Conservation (phyloP, 108 stramenopile species). For the Skeletonema menzelii region DNA sequence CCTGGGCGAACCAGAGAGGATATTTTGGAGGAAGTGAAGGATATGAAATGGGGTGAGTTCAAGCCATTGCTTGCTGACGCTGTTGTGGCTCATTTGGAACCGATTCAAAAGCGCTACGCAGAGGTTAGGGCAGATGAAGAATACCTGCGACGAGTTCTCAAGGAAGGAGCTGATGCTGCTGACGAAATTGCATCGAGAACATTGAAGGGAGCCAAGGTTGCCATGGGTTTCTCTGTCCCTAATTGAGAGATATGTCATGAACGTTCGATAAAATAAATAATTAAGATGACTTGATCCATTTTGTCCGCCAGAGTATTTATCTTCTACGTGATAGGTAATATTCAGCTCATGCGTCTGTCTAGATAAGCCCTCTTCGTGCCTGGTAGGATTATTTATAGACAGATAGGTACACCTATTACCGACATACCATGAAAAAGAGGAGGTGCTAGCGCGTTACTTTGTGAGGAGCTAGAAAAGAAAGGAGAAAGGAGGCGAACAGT, state of each 20-base stretch:
- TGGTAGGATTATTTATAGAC: too few relatives aligned
- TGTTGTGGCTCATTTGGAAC: slow-evolving; percentile 89
- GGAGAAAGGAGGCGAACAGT: too few relatives aligned
- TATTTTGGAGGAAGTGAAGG: slow-evolving; percentile 79
- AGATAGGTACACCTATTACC: too few relatives aligned
- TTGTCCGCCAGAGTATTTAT: too few relatives aligned
- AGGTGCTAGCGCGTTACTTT: too few relatives aligned
- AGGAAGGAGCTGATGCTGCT: slow-evolving; percentile 94
- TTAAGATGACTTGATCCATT: neutral
- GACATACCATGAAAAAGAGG: too few relatives aligned
- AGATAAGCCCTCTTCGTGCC: too few relatives aligned
- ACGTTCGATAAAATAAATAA: neutral
- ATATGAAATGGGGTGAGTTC: slow-evolving; percentile 95
- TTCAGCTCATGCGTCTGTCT: too few relatives aligned
- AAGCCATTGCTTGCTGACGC: slow-evolving; percentile 96
- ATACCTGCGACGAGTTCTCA: slow-evolving; percentile 81
- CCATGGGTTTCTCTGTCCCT: slow-evolving; percentile 90
- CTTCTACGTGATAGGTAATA: too few relatives aligned
- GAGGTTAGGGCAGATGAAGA: slow-evolving; percentile 88
- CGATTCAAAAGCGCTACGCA: slow-evolving; percentile 90
- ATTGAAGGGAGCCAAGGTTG: slow-evolving; percentile 82
- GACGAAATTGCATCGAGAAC: slow-evolving; percentile 87
- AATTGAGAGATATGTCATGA: neutral
- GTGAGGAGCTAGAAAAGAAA: too few relatives aligned
- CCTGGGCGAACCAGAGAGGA: slow-evolving; percentile 78